A percentile compares a stretch with the other conserved stretches of the same genome.
phyloP scores from a whole-genome alignment of 208 protist genomes.

The Trypanosomatidae sp. region DNA sequence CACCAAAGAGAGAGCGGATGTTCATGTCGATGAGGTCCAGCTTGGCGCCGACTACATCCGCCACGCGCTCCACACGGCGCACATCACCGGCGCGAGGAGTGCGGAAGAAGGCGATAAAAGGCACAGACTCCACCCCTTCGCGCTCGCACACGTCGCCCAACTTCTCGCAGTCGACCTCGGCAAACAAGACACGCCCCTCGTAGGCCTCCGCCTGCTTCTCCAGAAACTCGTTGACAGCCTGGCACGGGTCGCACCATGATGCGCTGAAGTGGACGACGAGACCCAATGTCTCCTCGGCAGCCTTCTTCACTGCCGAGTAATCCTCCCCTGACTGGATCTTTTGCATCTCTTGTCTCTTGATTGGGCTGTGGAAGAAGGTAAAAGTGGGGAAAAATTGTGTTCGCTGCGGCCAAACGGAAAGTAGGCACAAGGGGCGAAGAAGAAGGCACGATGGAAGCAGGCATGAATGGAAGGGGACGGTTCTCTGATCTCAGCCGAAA shows the following conservation, averaged over 20 bases:
- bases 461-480: too few relatives aligned
- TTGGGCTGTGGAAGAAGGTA: background rate
- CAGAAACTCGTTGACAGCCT: conserved; percentile 63
- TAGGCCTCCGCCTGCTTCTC: conserved; percentile 39
- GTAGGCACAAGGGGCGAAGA: too few relatives aligned
- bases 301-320: conserved; percentile 57
- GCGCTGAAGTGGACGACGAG: conserved; percentile 91
- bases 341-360: conserved; percentile 25
- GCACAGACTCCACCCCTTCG: conserved; percentile 86
- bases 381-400: too few relatives aligned
- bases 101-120: conserved; percentile 88
- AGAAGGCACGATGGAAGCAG: too few relatives aligned
- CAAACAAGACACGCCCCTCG: conserved; percentile 64
- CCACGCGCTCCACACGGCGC: conserved; percentile 58
- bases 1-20: conserved; percentile 76
- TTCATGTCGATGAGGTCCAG: conserved; percentile 77
- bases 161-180: conserved; percentile 75
- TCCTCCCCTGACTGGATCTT: conserved; percentile 35
- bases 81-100: conserved; percentile 23
- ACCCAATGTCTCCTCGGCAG: conserved; percentile 39
- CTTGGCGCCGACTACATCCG: conserved; percentile 79
- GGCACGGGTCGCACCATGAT: conserved; percentile 89
- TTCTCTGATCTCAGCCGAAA: too few relatives aligned
- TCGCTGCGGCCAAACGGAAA: too few relatives aligned
- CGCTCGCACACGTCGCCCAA: conserved; percentile 64